A percentile compares a stretch with the other conserved stretches of the same genome.
Conservation (phyloP, 306 rosid species). For the Gillenia trifoliata region DNA sequence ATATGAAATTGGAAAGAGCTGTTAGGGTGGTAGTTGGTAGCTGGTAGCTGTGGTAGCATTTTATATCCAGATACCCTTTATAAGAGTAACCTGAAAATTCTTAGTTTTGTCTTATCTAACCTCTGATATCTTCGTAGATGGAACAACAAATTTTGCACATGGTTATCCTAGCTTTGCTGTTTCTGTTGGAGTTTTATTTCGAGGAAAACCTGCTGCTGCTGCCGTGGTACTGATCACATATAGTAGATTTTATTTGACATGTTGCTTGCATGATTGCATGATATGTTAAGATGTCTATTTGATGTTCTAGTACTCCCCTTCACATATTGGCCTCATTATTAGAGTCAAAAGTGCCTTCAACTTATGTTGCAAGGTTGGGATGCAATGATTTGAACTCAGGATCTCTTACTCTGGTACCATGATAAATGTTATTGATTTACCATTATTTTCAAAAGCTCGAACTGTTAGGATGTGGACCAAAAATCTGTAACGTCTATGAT, state of each 20-base stretch:
- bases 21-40: neutral
- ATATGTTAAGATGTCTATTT: neutral
- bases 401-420: neutral
- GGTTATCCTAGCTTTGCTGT: conserved; percentile 95
- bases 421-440: neutral
- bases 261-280: conserved; percentile 4
- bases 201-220: conserved; percentile 92
- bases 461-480: neutral
- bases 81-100: neutral
- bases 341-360: neutral
- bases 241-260: conserved; percentile 3
- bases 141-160: conserved; percentile 95
- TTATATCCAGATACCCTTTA: neutral
- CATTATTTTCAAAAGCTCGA: neutral
- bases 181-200: conserved; percentile 82
- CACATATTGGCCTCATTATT: neutral
- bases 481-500: neutral
- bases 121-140: conserved; percentile 48
- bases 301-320: neutral
- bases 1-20: neutral
- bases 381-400: neutral
- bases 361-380: neutral
- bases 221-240: conserved; percentile 56
- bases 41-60: neutral
- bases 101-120: conserved; percentile 23